A percentile compares a stretch with the other conserved stretches of the same genome.
These are phyloP conservation scores for Diaporthe nobilis DNA, from an alignment of 2,329 filamentous ascomycete species.

Conservation along the genomic window DNA sequence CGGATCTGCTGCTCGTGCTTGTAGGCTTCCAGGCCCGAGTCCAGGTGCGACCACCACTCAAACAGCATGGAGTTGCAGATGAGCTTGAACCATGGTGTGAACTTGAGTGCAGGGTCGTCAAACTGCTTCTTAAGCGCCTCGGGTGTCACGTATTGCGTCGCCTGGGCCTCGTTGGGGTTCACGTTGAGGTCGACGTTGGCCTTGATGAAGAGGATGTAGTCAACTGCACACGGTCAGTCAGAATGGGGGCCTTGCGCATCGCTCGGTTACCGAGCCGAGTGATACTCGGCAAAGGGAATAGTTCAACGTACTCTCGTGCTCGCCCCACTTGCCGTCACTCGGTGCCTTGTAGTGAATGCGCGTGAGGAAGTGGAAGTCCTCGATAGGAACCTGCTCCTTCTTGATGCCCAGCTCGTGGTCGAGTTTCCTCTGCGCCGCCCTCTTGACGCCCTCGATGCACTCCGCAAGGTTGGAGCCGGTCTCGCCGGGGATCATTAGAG, in stretches of 20 bases:
- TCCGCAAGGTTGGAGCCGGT: slow-evolving; percentile 86
- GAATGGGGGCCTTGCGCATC: background rate
- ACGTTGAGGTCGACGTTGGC: slow-evolving; percentile 86
- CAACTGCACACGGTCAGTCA: slow-evolving; percentile 69
- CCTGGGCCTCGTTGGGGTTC: slow-evolving; percentile 91
- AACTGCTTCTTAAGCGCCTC: slow-evolving; percentile 90
- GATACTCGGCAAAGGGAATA: slow-evolving; percentile 53
- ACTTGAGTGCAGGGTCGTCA: slow-evolving; percentile 82
- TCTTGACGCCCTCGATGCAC: slow-evolving; percentile 88
- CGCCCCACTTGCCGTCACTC: slow-evolving; percentile 97
- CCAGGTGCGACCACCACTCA: slow-evolving; percentile 94
- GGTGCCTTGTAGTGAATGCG: slow-evolving; percentile 98
- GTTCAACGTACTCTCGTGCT: slow-evolving; percentile 94
- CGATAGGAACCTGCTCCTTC: slow-evolving; percentile 87
- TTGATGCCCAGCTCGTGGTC: slow-evolving; percentile 96
- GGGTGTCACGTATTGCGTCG: slow-evolving; percentile 85
- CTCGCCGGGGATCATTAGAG: slow-evolving; percentile 91
- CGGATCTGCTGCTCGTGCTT: slow-evolving; percentile 88
- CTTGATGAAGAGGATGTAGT: slow-evolving; percentile 99
- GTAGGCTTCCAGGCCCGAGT: slow-evolving; percentile 86
- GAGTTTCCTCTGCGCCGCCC: slow-evolving; percentile 92
- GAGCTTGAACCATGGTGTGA: slow-evolving; percentile 99
- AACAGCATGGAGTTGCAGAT: slow-evolving; percentile 99
- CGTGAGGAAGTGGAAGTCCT: slow-evolving; percentile 94
- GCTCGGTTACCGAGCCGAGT: background rate